Conservation (phyloP, 192 early-diverging fungal species). For the Coemansia sp. region DNA sequence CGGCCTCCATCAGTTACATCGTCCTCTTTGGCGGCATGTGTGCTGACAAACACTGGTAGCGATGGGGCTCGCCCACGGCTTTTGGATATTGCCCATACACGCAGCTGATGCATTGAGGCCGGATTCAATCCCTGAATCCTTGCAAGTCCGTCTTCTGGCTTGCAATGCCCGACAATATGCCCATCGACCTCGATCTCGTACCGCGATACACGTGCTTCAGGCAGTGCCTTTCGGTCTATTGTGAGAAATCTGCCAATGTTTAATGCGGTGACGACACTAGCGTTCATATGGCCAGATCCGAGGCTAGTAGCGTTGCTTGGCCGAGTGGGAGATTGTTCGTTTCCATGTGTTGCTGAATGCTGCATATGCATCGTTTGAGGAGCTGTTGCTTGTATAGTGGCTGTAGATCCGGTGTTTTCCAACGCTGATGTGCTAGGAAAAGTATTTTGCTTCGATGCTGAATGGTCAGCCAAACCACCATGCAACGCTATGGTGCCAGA, state of each 20-base stretch:
- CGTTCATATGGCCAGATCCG: neutral
- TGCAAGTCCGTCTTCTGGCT: conserved; percentile 6
- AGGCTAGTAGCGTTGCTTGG: neutral
- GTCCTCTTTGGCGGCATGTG: conserved; percentile 10
- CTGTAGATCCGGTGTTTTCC: neutral
- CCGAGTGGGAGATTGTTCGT: neutral
- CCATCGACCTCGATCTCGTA: conserved; percentile 51
- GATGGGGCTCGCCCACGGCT: conserved; percentile 42
- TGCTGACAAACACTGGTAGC: conserved; percentile 43
- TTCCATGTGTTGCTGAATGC: neutral
- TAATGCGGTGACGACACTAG: neutral
- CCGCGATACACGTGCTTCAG: conserved; percentile 15
- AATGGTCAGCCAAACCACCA: neutral
- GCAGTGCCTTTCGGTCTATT: conserved; percentile 22
- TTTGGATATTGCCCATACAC: conserved; percentile 42
- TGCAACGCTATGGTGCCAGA: neutral
- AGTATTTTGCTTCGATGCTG: neutral
- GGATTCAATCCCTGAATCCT: conserved; percentile 26
- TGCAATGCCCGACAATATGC: conserved; percentile 27
- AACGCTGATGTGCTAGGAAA: neutral
- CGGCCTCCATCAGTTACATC: neutral
- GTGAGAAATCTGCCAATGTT: conserved; percentile 10
- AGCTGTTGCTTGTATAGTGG: neutral
- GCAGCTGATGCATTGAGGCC: conserved; percentile 35
- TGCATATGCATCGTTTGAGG: neutral